Conservation (phyloP, 495 filamentous ascomycete genomes). For the Podospora bellae-mahoneyi region DNA sequence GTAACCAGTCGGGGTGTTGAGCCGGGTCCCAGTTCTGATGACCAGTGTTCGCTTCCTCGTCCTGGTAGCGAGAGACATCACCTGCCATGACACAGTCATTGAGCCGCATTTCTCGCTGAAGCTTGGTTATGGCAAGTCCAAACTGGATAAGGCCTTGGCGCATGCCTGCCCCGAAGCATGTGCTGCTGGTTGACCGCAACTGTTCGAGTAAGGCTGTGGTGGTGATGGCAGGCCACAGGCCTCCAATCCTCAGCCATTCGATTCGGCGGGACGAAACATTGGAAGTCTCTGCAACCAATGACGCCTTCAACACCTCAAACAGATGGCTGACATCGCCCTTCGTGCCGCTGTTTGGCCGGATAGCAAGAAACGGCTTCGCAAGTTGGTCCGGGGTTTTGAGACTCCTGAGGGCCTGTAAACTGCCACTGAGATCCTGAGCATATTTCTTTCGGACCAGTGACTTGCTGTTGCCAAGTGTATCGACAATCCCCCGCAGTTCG, state of each 20-base stretch:
- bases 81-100: conserved; percentile 11
- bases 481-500: conserved; percentile 15
- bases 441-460: conserved; percentile 21
- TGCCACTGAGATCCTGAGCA: conserved; percentile 16
- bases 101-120: conserved; percentile 43
- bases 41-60: conserved; percentile 45
- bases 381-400: conserved; percentile 14
- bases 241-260: conserved; percentile 47
- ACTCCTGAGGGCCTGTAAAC: conserved; percentile 26
- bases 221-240: conserved; percentile 53
- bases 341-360: conserved; percentile 7
- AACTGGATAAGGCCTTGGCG: conserved; percentile 44
- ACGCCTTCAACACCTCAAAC: conserved; percentile 27
- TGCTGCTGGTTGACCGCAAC: conserved; percentile 41
- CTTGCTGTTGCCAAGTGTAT: conserved; percentile 10
- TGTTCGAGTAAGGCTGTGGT: conserved; percentile 50
- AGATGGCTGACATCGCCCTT: conserved; percentile 9
- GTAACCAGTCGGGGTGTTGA: conserved; percentile 50
- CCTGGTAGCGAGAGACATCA: conserved; percentile 20
- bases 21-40: conserved; percentile 52
- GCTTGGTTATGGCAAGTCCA: conserved; percentile 39
- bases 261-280: conserved; percentile 32
- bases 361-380: conserved; percentile 9
- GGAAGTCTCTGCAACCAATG: conserved; percentile 22
- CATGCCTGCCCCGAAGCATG: conserved; percentile 40